Conservation (phyloP, 192 early-diverging fungal species). For the Coemansia sp. region DNA sequence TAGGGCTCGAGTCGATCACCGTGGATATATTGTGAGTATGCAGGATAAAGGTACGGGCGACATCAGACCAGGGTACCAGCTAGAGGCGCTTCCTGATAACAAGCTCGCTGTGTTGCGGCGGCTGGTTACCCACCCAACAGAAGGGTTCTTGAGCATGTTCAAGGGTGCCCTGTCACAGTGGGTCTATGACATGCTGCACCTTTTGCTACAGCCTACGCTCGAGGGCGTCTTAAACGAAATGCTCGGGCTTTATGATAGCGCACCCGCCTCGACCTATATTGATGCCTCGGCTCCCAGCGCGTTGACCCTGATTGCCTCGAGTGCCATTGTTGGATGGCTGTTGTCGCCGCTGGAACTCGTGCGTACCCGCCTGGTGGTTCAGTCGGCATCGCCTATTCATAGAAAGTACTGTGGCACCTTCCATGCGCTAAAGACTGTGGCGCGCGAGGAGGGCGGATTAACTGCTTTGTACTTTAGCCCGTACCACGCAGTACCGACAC, state of each 20-base stretch:
- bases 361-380: constrained; percentile 85
- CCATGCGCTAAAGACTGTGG: constrained; percentile 76
- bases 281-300: constrained; percentile 62
- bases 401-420: constrained; percentile 82
- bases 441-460: constrained; percentile 78
- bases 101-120: constrained; percentile 60
- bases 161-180: constrained; percentile 81
- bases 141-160: constrained; percentile 61
- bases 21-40: constrained; percentile 64
- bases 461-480: constrained; percentile 67
- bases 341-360: constrained; percentile 92
- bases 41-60: constrained; percentile 62
- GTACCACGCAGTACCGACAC: constrained; percentile 73
- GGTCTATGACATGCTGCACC: constrained; percentile 72
- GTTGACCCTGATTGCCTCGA: constrained; percentile 73
- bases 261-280: constrained; percentile 62
- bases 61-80: constrained; percentile 62
- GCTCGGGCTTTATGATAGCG: constrained; percentile 89
- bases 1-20: constrained; percentile 46
- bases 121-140: constrained; percentile 64
- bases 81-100: constrained; percentile 63
- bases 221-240: constrained; percentile 89
- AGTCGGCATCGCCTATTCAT: constrained; percentile 73
- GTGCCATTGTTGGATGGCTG: constrained; percentile 74
- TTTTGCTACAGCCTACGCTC: constrained; percentile 80